Conservation (phyloP, 2,329 filamentous ascomycete species). For the Ceratocystiopsis minuta region DNA sequence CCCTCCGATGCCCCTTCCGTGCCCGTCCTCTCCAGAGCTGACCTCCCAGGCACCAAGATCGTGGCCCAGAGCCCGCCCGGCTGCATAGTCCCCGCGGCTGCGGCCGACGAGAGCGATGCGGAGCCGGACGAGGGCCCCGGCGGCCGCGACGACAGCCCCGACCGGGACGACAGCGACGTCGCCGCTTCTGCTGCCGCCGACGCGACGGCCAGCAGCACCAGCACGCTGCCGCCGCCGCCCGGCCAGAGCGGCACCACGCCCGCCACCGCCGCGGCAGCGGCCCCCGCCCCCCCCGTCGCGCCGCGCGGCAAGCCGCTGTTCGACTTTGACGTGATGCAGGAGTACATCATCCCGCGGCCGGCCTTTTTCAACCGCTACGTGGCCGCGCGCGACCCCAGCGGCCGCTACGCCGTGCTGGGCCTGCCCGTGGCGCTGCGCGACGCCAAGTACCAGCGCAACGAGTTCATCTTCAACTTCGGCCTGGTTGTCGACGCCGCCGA, state of each 20-base stretch:
- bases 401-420: constrained; percentile 61
- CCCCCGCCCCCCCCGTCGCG: background rate
- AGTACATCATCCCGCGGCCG: constrained; percentile 88
- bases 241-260: background rate
- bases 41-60: constrained; percentile 38
- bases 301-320: constrained; percentile 32
- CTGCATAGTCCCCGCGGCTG: constrained; percentile 32
- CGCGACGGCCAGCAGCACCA: background rate
- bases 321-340: constrained; percentile 69
- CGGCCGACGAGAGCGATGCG: constrained; percentile 6
- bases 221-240: constrained; percentile 26
- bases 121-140: background rate
- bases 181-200: background rate
- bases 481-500: constrained; percentile 32
- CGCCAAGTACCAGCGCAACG: constrained; percentile 70
- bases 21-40: too few species aligned
- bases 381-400: constrained; percentile 53
- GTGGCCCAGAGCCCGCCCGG: constrained; percentile 45
- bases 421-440: constrained; percentile 78
- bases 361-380: constrained; percentile 88
- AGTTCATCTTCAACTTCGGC: constrained; percentile 98
- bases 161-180: background rate
- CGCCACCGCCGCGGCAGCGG: background rate
- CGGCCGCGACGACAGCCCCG: too few species aligned
- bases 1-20: too few species aligned